Base-by-base conservation (phyloP, 1,139 yeast genomes). In the Diutina sp. region DNA sequence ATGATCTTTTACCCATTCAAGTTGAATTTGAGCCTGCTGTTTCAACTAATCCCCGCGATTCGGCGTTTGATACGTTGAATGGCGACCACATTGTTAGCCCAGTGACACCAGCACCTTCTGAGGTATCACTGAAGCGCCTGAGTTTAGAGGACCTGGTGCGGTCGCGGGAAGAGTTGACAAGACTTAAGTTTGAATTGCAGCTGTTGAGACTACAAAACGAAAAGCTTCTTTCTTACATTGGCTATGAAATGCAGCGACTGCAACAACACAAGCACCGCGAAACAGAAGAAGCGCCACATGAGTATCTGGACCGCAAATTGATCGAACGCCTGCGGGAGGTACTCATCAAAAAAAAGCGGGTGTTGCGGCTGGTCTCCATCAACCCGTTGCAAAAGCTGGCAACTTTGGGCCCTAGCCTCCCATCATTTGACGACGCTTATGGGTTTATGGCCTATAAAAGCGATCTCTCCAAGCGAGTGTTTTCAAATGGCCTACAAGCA, bases 171-270 rank as follows among this genome's bases (percentile, higher is more conserved):
- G 84, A 80, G 60, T 70, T 79, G 58, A 77, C 75, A 66, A 78
- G 76, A 62, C 69, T 80, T 60, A 75, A 76, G 61, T 81, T 81
- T 65, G 84, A 80, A 65, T 68, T 80, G 55, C 81, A 77, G 63
- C 79, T 83, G 12, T 68, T 81, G 59, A 74, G 76, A 61, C 66
- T 80, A 57, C 84, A 81, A 62, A 80, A 80, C 64, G 85, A 81
- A 59, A 80, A 81, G 63, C 69, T 81, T 46, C 68, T 79, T 57
- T 78, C 83, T 29, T 81, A 79, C 62, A 81, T 81, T 64, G 84
- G 85, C 35, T 81, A 79, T 62, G 79, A 80, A 60, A 67, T 79
- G 57, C 85, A 81, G 61, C 76, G 78, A 58, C 53, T 30, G 41
- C 46, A n/a, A 8, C 41, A 35, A 35, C 41, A 35, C 41, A 35